These are phyloP conservation scores for Mycena pura DNA, from an alignment of 768 basidiomycete genomes.

Conservation along the genomic window DNA sequence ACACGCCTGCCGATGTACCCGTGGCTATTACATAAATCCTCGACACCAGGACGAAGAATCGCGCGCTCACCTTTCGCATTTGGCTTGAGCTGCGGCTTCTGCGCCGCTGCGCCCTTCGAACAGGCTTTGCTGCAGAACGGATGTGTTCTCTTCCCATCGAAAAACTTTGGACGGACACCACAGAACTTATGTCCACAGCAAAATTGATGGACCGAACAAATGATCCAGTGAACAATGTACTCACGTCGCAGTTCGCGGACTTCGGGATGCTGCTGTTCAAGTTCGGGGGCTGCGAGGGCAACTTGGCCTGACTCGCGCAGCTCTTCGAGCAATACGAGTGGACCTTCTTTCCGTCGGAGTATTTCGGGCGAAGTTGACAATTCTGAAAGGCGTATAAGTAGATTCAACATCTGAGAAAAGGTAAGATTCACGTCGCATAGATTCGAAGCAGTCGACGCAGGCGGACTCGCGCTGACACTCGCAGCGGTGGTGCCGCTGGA, in stretches of 20 bases:
- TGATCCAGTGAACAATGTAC: constrained; percentile 23
- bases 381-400: constrained; percentile 41
- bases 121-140: constrained; percentile 71
- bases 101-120: constrained; percentile 51
- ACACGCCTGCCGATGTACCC: constrained; percentile 44
- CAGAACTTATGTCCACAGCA: constrained; percentile 57
- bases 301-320: constrained; percentile 56
- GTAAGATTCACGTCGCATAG: constrained; percentile 55
- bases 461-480: constrained; percentile 32
- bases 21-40: too few species aligned
- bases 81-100: constrained; percentile 20
- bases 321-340: constrained; percentile 67
- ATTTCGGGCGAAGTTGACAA: constrained; percentile 63
- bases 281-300: constrained; percentile 23
- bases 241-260: constrained; percentile 58
- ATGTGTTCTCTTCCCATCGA: constrained; percentile 63
- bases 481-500: constrained; percentile 30
- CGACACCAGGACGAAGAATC: neutral
- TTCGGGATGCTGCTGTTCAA: constrained; percentile 31
- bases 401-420: neutral
- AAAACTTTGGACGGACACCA: constrained; percentile 63
- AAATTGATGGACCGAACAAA: constrained; percentile 8
- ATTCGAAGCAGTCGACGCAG: constrained; percentile 37
- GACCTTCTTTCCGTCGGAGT: constrained; percentile 59
- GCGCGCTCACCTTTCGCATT: constrained; percentile 28